These are phyloP conservation scores for Favolaschia claudopus DNA, from an alignment of 768 basidiomycete genomes.

Conservation along the genomic window DNA sequence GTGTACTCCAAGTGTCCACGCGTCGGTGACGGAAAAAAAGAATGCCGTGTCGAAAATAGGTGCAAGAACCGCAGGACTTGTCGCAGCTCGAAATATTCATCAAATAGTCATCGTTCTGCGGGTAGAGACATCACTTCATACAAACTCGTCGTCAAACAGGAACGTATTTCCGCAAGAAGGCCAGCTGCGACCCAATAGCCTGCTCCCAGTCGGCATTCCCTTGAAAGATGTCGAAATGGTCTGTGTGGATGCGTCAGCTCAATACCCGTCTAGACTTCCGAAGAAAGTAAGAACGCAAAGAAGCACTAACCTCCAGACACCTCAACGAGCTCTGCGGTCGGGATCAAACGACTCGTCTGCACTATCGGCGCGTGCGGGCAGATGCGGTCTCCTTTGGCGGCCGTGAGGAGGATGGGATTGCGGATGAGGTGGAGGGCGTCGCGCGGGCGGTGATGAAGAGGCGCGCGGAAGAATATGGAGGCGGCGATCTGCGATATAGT, in stretches of 20 bases:
- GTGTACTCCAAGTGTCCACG: too few relatives aligned
- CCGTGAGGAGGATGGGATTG: conserved; percentile 30
- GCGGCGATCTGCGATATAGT: conserved; percentile 14
- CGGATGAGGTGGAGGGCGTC: conserved; percentile 22
- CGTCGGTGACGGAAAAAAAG: too few relatives aligned
- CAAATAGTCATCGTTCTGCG: too few relatives aligned
- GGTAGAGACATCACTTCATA: too few relatives aligned
- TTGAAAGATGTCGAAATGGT: conserved; percentile 29
- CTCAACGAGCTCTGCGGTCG: conserved; percentile 23
- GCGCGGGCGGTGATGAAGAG: conserved; percentile 19
- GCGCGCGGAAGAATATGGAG: conserved; percentile 25
- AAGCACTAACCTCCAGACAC: conserved; percentile 26
- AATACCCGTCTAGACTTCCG: too few relatives aligned
- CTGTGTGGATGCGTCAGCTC: too few relatives aligned
- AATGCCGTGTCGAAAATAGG: too few relatives aligned
- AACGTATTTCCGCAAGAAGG: conserved; percentile 24
- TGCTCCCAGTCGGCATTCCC: conserved; percentile 26
- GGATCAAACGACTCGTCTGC: conserved; percentile 6
- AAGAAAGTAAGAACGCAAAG: background rate
- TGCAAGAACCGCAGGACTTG: too few relatives aligned
- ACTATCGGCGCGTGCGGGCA: conserved; percentile 19
- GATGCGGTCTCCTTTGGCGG: conserved; percentile 24
- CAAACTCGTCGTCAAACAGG: too few relatives aligned
- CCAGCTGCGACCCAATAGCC: conserved; percentile 25
- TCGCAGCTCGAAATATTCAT: too few relatives aligned